phyloP scores from a whole-genome alignment of 164 flowering plant genomes.

The Stephania cephalantha region DNA sequence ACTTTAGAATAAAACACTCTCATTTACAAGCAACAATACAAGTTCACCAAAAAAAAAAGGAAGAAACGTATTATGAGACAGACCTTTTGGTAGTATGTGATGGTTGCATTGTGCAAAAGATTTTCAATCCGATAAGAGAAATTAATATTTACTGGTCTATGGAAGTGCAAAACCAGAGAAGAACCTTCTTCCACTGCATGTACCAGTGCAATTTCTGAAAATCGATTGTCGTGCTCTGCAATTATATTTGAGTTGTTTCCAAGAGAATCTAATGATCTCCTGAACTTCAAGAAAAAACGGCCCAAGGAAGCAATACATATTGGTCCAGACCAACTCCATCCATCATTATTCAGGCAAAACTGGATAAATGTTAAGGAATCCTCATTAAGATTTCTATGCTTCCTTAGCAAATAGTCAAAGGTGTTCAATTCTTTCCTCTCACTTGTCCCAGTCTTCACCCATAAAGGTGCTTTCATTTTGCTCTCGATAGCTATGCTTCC shows the following conservation, averaged over 20 bases:
- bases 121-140: slow-evolving; percentile 90
- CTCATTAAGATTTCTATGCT: slow-evolving; percentile 52
- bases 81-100: slow-evolving; percentile 91
- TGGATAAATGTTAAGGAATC: slow-evolving; percentile 48
- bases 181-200: slow-evolving; percentile 77
- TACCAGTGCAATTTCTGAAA: slow-evolving; percentile 52
- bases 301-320: slow-evolving; percentile 85
- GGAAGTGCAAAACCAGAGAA: slow-evolving; percentile 57
- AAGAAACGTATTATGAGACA: slow-evolving; percentile 10
- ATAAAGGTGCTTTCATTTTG: slow-evolving; percentile 48
- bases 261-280: slow-evolving; percentile 27
- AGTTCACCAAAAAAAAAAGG: neutral
- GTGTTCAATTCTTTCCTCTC: slow-evolving; percentile 43
- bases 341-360: slow-evolving; percentile 43
- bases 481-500: slow-evolving; percentile 38
- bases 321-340: slow-evolving; percentile 84
- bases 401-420: slow-evolving; percentile 56
- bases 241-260: slow-evolving; percentile 24
- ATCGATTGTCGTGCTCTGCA: slow-evolving; percentile 15
- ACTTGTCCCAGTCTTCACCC: slow-evolving; percentile 29
- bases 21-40: slow-evolving; percentile 7
- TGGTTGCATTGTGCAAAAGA: slow-evolving; percentile 41
- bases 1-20: neutral
- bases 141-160: slow-evolving; percentile 42
- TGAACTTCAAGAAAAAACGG: slow-evolving; percentile 74